Base-by-base conservation (phyloP, 768 basidiomycete species). In the Dentipellis sp. region DNA sequence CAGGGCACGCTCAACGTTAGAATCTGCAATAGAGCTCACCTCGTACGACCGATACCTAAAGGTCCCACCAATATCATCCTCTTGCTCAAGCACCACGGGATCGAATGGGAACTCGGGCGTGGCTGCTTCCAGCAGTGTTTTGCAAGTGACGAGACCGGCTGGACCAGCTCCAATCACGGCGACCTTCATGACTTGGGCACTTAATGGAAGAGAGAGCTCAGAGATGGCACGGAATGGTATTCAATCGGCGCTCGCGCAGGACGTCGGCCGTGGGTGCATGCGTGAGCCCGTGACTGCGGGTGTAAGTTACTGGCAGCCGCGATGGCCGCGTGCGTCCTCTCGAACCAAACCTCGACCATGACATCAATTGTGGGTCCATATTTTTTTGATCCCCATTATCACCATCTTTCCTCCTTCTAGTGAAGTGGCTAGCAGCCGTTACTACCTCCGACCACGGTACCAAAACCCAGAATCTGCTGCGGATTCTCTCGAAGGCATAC, bases 61-160 rank as follows among this genome's bases (percentile, higher is more conserved):
- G 0, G 80, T 80, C 9, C 80, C 80, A 2, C 80, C 80, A 52
- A 80, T 71, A 50, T 73, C 71, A 22, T 67, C 68, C 62, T 80
- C 78, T 47, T 75, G 73, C 61, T 78, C 77, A 9, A 79, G 62
- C 3, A 79, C 65, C 50, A 79, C 58, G 8, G 78, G 77, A n/a
- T 79, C 74, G 57, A 79, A 75, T 0, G 74, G 73, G 62, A 71
- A 75, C 16, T 72, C 68, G 0, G 59, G 36, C 19, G 68, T 67
- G 4, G 71, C 65, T 19, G 70, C 69, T 59, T 77, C 73, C 8
- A 76, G 67, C 11, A 80, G 66, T 8, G 76, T 71, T 65, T 81
- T 81, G 65, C 75, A 74, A 0, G 74, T 72, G 5, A 76, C 74
- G 3, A 81, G 64, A 2, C 79, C 80, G 1, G 75, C 71, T 0